Conservation (phyloP, 805 yeast species). For the Ogataea methylovora region DNA sequence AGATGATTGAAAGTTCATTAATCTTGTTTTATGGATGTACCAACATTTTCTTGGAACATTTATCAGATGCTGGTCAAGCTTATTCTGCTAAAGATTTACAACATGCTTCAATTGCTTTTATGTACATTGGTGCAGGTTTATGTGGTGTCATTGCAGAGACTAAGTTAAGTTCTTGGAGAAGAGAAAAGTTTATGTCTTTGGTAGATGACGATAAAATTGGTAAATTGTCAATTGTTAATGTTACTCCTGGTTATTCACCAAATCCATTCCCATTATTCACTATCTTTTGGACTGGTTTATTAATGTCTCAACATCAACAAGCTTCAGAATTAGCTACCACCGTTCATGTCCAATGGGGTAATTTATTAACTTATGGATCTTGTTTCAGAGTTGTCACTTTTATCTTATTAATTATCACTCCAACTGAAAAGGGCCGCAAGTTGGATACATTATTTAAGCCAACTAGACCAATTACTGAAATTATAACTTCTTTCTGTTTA, state of each 20-base stretch:
- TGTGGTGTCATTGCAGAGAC: conserved; percentile 82
- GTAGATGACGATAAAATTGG: conserved; percentile 3
- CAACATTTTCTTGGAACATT: conserved; percentile 84
- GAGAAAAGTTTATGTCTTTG: conserved; percentile 15
- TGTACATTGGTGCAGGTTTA: conserved; percentile 86
- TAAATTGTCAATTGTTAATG: conserved; percentile 7
- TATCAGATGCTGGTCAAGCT: conserved; percentile 66
- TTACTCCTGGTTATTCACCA: conserved; percentile 72
- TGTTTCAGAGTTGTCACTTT: conserved; percentile 65
- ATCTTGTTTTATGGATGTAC: conserved; percentile 86
- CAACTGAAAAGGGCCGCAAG: conserved; percentile 21
- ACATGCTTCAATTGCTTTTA: conserved; percentile 85
- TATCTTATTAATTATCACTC: conserved; percentile 40
- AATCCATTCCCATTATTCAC: conserved; percentile 94
- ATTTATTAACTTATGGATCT: conserved; percentile 73
- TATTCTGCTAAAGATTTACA: conserved; percentile 91
- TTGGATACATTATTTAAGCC: conserved; percentile 29
- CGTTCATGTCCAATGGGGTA: conserved; percentile 92
- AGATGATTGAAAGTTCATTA: conserved; percentile 69
- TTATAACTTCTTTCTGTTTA: conserved; percentile 70
- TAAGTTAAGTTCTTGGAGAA: conserved; percentile 56
- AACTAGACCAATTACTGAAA: conserved; percentile 78
- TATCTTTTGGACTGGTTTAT: conserved; percentile 91
- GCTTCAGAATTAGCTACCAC: conserved; percentile 69
- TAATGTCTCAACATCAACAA: conserved; percentile 94